Evolutionary conservation across 768 basidiomycete species (phyloP), one percentile per base, ranked within the genome.

Genomic region (Mycena vulgaris): DNA sequence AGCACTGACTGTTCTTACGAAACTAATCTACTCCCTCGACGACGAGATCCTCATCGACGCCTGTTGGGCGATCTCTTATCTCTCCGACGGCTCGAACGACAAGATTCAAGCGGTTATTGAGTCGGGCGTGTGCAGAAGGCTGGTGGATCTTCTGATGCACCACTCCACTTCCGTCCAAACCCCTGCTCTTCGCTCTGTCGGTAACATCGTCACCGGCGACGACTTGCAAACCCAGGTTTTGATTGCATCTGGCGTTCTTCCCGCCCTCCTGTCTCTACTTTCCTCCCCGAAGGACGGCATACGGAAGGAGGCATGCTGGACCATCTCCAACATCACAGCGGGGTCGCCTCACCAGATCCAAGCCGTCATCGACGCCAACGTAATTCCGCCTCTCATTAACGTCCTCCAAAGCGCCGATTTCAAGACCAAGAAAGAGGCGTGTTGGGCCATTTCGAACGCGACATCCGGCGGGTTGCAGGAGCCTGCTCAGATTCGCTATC

Each of bases 41-140:
- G 98, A 99, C 76, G 98, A 99, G 83, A 98, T 98, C 75, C 85
- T 99, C 77, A 99, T 99, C 78, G 98, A 99, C 80, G 98, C 98
- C 19, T 99, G 98, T 87, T 99, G 98, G 98, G 98, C 98, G 25
- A 97, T 99, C 81, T 98, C 97, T 40, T 99, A 99, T 83, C 92
- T 99, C 52, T 99, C 97, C 1, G 98, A 99, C 80, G 98, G 98
- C 51, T 94, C 96, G 28, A 98, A 98, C 78, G 98, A 99, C 86
- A 99, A 99, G 86, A 99, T 99, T 69, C 98, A 99, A 81, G 98
- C 98, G 45, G 98, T 99, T 61, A 99, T 99, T 75, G 97, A 99
- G 83, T 95, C 95, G 17, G 98, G 97, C 28, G 97, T 99, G 48
- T 98, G 97, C 84, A 90, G 98, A 79, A 92, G 98, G 75, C 90